phyloP scores from a whole-genome alignment of 176 grass and related monocot species.

The Oryza glumipatula region DNA sequence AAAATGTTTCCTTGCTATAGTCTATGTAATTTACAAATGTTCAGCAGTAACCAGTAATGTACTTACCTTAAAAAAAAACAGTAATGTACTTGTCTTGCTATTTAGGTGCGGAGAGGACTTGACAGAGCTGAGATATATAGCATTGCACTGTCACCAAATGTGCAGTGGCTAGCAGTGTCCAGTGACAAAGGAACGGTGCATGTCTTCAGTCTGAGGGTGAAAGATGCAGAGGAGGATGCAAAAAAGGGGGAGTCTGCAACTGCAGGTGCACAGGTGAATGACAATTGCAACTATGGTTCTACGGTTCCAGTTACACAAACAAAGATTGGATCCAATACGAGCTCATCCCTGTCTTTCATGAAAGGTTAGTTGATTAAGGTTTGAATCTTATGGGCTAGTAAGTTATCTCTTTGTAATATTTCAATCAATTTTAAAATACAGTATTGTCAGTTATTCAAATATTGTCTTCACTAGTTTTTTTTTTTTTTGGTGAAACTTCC shows the following conservation, averaged over 20 bases:
- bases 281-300: conserved; percentile 48
- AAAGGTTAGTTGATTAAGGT: conserved; percentile 52
- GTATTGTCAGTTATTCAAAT: too few species aligned
- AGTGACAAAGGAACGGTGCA: conserved; percentile 85
- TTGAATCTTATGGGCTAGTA: not conserved
- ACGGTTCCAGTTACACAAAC: conserved; percentile 33
- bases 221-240: conserved; percentile 37
- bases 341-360: conserved; percentile 75
- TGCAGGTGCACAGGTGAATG: conserved; percentile 11
- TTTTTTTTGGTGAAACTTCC: too few species aligned
- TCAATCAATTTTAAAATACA: too few species aligned
- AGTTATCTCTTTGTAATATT: not conserved
- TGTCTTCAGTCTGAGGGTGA: conserved; percentile 64
- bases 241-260: conserved; percentile 36
- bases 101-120: conserved; percentile 75
- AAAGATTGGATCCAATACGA: conserved; percentile 50
- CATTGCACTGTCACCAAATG: conserved; percentile 65
- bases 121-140: conserved; percentile 76
- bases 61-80: not conserved
- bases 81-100: not conserved
- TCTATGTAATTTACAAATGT: conserved; percentile 20
- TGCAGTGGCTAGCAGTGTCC: conserved; percentile 76
- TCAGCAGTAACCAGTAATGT: conserved; percentile 14
- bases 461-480: too few species aligned
- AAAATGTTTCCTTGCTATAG: not conserved